Base-by-base conservation (phyloP, 768 basidiomycete species). In the Tulasnella sp. region DNA sequence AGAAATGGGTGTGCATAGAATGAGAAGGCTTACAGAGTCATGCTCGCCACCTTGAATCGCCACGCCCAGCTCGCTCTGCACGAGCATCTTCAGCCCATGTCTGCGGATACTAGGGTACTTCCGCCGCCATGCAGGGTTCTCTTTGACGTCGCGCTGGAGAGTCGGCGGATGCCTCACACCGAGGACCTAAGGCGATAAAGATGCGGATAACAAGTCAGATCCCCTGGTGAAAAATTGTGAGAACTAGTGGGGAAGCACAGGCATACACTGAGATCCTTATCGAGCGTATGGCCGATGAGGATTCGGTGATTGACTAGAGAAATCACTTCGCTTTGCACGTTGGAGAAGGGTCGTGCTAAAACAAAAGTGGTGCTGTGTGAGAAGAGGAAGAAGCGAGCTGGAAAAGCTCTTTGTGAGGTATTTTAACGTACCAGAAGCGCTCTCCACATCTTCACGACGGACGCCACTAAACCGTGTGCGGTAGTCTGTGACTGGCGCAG, bases 401-500 rank as follows among this genome's bases (percentile, higher is more conserved):
- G n/a, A n/a, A n/a, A n/a, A n/a, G n/a, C n/a, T n/a, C n/a, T n/a
- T n/a, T n/a, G n/a, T n/a, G n/a, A n/a, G n/a, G n/a, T 7, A 11
- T 27, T 12, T 24, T 7, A 7, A 29, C 73, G 46, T 66, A 83
- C 85, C 85, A 52, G 80, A 74, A 10, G 31, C 24, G 2, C 61
- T 50, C 0, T 79, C 68, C 75, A 98, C 79, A 68, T 98, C 91
- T 12, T 72, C 68, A 38, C 78, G 78, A 29, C 92, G 73, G 7
- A 99, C 79, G 0, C 94, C 94, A 66, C 87, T 92, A 68, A 80
- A 92, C 71, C 84, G 78, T 0, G 96, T 99, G 58, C 92, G 73
- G 72, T 92, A 97, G 70, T 99, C 94, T 11, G 91, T 85, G 10
- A 97, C 92, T 15, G 79, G 78, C 69, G 96, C 92, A 51, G 83